Conservation (phyloP, 805 yeast genomes). For the Yamadazyma ubonensis region DNA sequence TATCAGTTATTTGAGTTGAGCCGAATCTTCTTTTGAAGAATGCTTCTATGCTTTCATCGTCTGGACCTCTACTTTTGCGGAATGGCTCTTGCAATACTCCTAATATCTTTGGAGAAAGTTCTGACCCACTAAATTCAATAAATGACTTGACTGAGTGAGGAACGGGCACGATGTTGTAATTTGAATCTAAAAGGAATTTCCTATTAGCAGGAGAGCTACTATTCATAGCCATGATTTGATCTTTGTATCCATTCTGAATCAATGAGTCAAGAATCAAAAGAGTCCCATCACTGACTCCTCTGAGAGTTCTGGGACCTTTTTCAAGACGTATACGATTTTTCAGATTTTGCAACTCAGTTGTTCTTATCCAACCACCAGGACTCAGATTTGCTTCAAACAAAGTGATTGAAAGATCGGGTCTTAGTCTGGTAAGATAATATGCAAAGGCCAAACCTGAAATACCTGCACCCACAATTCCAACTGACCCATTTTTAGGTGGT, state of each 20-base stretch:
- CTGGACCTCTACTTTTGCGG: slow-evolving; percentile 18
- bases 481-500: slow-evolving; percentile 36
- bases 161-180: slow-evolving; percentile 50
- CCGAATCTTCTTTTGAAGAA: slow-evolving; percentile 75
- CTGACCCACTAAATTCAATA: slow-evolving; percentile 28
- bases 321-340: slow-evolving; percentile 49
- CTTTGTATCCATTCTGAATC: slow-evolving; percentile 43
- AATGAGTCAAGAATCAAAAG: slow-evolving; percentile 63
- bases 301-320: slow-evolving; percentile 86
- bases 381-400: slow-evolving; percentile 55
- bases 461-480: slow-evolving; percentile 86
- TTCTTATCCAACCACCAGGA: slow-evolving; percentile 80
- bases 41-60: slow-evolving; percentile 71
- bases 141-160: slow-evolving; percentile 44
- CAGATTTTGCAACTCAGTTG: slow-evolving; percentile 36
- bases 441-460: slow-evolving; percentile 79
- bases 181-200: slow-evolving; percentile 58
- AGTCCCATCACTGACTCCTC: slow-evolving; percentile 82
- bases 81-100: slow-evolving; percentile 56
- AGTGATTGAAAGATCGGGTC: slow-evolving; percentile 73
- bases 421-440: slow-evolving; percentile 61
- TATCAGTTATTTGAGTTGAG: slow-evolving; percentile 42
- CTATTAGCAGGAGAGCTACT: slow-evolving; percentile 62
- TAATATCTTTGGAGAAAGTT: slow-evolving; percentile 44
- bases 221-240: slow-evolving; percentile 59